Conservation (phyloP, 495 filamentous ascomycete species). For the Bacidia gigantensis region DNA sequence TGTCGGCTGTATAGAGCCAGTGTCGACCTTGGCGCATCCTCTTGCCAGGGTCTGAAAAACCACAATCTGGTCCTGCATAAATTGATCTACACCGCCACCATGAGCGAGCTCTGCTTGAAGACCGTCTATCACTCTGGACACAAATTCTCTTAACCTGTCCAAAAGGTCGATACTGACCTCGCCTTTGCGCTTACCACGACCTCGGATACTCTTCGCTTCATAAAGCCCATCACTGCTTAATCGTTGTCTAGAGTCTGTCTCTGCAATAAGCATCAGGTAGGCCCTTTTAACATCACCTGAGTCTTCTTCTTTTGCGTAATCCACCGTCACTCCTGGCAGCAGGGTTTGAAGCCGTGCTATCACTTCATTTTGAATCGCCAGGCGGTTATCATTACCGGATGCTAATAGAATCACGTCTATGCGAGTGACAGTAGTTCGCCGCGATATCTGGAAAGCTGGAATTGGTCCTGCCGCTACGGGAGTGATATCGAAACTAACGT, state of each 20-base stretch:
- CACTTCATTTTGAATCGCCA: slow-evolving; percentile 7
- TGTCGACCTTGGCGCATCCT: slow-evolving; percentile 23
- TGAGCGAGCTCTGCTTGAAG: slow-evolving; percentile 42
- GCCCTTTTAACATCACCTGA: slow-evolving; percentile 45
- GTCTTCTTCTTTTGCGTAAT: slow-evolving; percentile 40
- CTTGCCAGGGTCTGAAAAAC: slow-evolving; percentile 61
- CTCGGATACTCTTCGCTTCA: slow-evolving; percentile 25
- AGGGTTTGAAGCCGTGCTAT: slow-evolving; percentile 6
- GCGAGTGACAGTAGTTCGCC: slow-evolving; percentile 36
- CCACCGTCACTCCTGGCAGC: slow-evolving; percentile 33
- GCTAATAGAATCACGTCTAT: slow-evolving; percentile 50
- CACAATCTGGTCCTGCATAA: slow-evolving; percentile 68
- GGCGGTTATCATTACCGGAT: slow-evolving; percentile 21
- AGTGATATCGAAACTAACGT: slow-evolving; percentile 42
- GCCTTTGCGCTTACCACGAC: background rate
- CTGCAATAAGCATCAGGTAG: slow-evolving; percentile 62
- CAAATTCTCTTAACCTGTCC: slow-evolving; percentile 19
- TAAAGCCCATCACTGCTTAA: slow-evolving; percentile 56
- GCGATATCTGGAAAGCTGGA: slow-evolving; percentile 29
- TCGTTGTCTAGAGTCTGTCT: slow-evolving; percentile 43
- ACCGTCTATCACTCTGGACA: slow-evolving; percentile 38
- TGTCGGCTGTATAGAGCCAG: slow-evolving; percentile 37
- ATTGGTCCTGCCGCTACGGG: slow-evolving; percentile 37
- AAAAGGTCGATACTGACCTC: background rate
- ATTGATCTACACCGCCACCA: slow-evolving; percentile 49